Conservation (phyloP, 257 asterid species). For the Vinca minor region DNA sequence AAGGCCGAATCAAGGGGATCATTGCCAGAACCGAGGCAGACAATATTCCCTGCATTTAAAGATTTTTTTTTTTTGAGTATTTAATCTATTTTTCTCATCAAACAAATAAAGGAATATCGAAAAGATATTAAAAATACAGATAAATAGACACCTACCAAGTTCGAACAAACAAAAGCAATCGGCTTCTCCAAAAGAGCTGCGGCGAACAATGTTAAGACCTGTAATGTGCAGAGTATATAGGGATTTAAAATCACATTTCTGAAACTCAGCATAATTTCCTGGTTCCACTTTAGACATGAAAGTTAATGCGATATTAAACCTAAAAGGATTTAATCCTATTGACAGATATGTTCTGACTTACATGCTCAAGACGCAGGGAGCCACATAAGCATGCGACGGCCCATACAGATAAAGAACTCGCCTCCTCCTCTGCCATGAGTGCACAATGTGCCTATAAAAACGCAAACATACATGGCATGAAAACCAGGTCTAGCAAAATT, state of each 20-base stretch:
- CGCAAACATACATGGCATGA: background rate
- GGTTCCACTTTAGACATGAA: background rate
- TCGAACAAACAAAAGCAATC: slow-evolving; percentile 69
- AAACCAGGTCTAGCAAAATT: background rate
- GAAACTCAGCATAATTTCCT: background rate
- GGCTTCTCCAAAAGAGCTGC: slow-evolving; percentile 95
- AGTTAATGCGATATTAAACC: background rate
- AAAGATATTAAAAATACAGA: background rate
- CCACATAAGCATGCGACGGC: slow-evolving; percentile 96
- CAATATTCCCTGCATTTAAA: slow-evolving; percentile 62
- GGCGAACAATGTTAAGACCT: slow-evolving; percentile 80
- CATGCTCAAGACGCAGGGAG: slow-evolving; percentile 88
- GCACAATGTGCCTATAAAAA: slow-evolving; percentile 62
- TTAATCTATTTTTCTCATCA: background rate
- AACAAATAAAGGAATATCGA: background rate
- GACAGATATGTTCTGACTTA: slow-evolving; percentile 29
- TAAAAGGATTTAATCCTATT: too few relatives aligned
- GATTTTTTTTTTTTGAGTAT: background rate
- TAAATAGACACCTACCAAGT: slow-evolving; percentile 50
- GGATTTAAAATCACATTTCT: background rate
- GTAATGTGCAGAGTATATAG: slow-evolving; percentile 27
- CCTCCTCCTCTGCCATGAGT: slow-evolving; percentile 95
- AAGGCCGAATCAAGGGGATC: slow-evolving; percentile 93
- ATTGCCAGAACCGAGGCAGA: slow-evolving; percentile 77
- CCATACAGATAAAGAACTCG: slow-evolving; percentile 91